Evolutionary conservation across 306 rosid species (phyloP).

Genomic region (Pueraria montana): DNA sequence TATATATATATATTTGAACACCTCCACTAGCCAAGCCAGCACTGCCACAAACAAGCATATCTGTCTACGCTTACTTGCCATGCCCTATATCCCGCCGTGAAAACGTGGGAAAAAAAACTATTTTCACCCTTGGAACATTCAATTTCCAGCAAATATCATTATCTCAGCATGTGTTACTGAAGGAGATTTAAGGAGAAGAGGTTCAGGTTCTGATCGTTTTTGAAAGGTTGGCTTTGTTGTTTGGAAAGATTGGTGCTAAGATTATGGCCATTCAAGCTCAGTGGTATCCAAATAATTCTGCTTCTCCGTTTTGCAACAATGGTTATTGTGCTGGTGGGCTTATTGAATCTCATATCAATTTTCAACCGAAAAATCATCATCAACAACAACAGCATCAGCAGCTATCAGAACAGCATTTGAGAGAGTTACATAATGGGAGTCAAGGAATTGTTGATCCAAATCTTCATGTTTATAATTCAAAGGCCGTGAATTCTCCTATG

Average conservation of each 20-base stretch:
- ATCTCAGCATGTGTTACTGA: not conserved
- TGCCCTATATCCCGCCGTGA: constrained; percentile 25
- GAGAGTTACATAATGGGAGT: constrained; percentile 31
- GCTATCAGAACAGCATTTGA: constrained; percentile 35
- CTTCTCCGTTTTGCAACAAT: constrained; percentile 56
- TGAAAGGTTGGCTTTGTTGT: not conserved
- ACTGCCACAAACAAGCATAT: constrained; percentile 9
- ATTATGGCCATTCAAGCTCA: constrained; percentile 76
- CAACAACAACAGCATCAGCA: constrained; percentile 44
- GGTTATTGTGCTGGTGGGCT: constrained; percentile 48
- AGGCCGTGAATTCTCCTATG: constrained; percentile 29
- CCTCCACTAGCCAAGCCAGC: not conserved
- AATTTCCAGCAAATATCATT: not conserved
- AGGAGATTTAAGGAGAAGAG: not conserved
- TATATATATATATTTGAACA: constrained; percentile 8
- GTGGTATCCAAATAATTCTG: constrained; percentile 52
- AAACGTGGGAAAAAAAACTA: constrained; percentile 4
- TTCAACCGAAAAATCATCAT: constrained; percentile 53
- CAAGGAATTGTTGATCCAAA: constrained; percentile 37
- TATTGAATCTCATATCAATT: constrained; percentile 48
- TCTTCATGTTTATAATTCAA: constrained; percentile 26
- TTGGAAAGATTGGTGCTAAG: not conserved
- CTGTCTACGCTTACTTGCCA: not conserved
- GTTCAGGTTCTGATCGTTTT: not conserved
- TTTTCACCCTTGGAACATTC: not conserved